phyloP scores from a whole-genome alignment of 192 early-diverging fungal species.

The Coemansia aciculifera region DNA sequence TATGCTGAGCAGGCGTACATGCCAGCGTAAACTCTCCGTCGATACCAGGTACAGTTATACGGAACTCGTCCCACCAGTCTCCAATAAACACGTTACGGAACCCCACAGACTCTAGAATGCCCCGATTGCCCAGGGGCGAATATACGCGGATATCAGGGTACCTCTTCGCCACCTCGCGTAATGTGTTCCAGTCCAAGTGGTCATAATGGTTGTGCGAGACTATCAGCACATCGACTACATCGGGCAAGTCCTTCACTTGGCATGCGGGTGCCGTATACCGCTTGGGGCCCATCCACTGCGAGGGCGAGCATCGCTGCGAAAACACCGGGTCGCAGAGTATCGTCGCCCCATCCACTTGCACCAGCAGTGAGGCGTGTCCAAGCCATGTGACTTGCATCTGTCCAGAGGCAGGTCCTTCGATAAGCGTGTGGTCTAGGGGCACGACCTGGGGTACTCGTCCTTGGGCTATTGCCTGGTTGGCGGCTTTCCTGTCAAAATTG shows the following conservation, averaged over 20 bases:
- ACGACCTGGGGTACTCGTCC: constrained; percentile 32
- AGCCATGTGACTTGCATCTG: constrained; percentile 59
- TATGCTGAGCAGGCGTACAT: constrained; percentile 68
- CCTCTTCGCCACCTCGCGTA: constrained; percentile 55
- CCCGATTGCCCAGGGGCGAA: constrained; percentile 76
- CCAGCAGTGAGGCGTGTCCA: constrained; percentile 64
- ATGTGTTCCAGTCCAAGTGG: constrained; percentile 72
- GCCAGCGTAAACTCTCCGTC: constrained; percentile 51
- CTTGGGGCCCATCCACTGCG: constrained; percentile 66
- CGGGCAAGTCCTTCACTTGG: constrained; percentile 63
- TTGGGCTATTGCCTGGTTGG: constrained; percentile 23
- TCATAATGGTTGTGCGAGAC: constrained; percentile 91
- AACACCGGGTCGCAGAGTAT: constrained; percentile 78
- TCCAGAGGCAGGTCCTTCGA: constrained; percentile 12
- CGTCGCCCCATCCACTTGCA: constrained; percentile 66
- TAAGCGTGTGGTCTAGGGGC: constrained; percentile 21
- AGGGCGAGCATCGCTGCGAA: constrained; percentile 71
- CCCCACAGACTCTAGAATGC: constrained; percentile 60
- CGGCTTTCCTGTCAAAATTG: constrained; percentile 12
- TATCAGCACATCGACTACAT: constrained; percentile 67
- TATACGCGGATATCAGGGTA: constrained; percentile 60
- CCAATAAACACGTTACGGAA: constrained; percentile 62
- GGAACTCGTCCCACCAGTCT: constrained; percentile 78
- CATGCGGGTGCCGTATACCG: constrained; percentile 67
- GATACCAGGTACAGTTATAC: constrained; percentile 11